Evolutionary conservation across 148 eudicot genomes (phyloP), one percentile per base, ranked within the genome.

Genomic region (Camellia granthamiana): DNA sequence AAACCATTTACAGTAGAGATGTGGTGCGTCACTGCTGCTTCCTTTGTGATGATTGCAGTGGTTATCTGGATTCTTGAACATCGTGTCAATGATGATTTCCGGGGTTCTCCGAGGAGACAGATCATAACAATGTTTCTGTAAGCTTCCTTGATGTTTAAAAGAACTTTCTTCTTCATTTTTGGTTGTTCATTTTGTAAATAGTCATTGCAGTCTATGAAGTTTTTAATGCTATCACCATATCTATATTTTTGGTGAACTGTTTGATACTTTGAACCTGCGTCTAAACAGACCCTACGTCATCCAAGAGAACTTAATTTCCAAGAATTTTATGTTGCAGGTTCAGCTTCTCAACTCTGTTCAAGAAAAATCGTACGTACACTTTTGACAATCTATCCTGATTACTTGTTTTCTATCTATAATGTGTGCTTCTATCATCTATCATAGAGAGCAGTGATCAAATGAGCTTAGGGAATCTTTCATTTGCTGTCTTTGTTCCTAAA

Each of bases 51-150:
- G 14, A 77, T 89, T 54, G 91, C 83, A 46, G 74, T 74, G 3
- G 91, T 89, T 72, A 79, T 89, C 56, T 89, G 91, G 91, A 85
- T 88, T 14, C 84, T 88, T 44, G 91, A 88, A 80, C 91, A 88
- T 77, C 85, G 91, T 13, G 67, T 88, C 5, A 88, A 88, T 42
- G 80, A 78, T 76, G 90, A 86, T 8, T 88, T 88, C 30, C 88
- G 90, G 54, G 90, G 90, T 41, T 84, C 91, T 15, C 91, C 89
- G 8, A 85, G 82, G 78, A 75, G 74, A 77, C 88, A 85, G 61
- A 55, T 85, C 38, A 69, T 85, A 56, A 85, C 88, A n/a, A 80
- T 80, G 18, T 64, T 80, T 54, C 56, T 79, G 88, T 83, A 60
- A 77, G 88, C 47, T 11, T 61, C n/a, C 49, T 64, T 56, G 42